Base-by-base conservation (phyloP, 1,284 basidiomycete genomes). In the Heterobasidion parviporum region DNA sequence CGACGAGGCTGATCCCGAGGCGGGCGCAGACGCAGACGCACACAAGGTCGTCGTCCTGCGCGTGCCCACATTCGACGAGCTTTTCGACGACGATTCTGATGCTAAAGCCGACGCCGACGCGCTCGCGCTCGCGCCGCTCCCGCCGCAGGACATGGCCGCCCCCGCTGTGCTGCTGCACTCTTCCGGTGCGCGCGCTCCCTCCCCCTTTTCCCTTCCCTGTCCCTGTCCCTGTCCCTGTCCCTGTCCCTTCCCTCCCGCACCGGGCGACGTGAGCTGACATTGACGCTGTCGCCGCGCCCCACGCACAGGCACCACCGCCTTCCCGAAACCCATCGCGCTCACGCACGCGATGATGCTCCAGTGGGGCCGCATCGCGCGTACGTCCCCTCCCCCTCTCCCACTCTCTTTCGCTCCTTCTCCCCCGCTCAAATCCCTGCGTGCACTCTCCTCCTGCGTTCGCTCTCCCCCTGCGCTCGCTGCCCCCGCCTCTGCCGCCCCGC, bases 261-360 rank as follows among this genome's bases (percentile, higher is more conserved):
- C 26, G 26, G 3, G 26, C 26, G 5, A 3, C 3, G 26, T 5
- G 3, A 26, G 3, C 26, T 26, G 26, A 26, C 26, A 26, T 3
- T 26, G 26, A 26, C 26, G 5, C 26, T 26, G 26, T 0, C 3
- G 3, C 26, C 26, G 26, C n/a, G n/a, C n/a, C n/a, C n/a, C n/a
- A 12, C n/a, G 6, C 12, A 3, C 47, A 67, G 66, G 66, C 7
- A 65, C 66, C 3, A 64, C 64, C 5, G 61, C 66, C 1, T 64
- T 63, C 49, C 65, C 66, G 4, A 67, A 67, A 50, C 64, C 64
- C 2, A 61, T 65, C 18, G 8, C 32, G 8, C 60, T 53, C 45
- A 61, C 57, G 5, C 56, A 59, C 35, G 34, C 53, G 15, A 54
- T 53, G 6, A 51, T 61, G 10, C 8, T 60, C 4, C 46, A 57